Base-by-base conservation (phyloP, 257 asterid genomes). In the Solanum commersonii region DNA sequence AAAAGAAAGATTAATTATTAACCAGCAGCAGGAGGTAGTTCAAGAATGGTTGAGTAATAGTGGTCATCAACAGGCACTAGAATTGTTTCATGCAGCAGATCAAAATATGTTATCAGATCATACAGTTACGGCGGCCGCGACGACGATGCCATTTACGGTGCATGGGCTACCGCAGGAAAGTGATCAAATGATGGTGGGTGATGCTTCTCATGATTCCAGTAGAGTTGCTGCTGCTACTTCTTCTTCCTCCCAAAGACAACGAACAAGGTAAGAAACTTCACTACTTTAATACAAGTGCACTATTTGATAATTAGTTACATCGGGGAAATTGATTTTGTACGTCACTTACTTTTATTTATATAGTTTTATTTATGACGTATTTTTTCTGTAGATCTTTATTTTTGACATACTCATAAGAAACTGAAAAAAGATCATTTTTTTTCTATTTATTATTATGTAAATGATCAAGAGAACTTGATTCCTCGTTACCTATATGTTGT, bases 231-330 rank as follows among this genome's bases (percentile, higher is more conserved):
- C 3, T 34, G 27, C 83, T 76, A 5, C 63, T 78, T 35, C 94
- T 76, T 87, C 95, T 6, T 83, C 94, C 12, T 84, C 93, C 1
- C 92, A 86, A 14, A 91, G 91, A 68, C 93, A 25, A 13, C 88
- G 96, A 85, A 91, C 89, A 91, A 94, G 98, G 99, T 95, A 91
- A 89, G 90, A 78, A 92, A 81, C 67, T 91, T 88, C 87, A 16
- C 25, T 84, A 46, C n/a, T 67, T 2, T 63, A 63, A 23, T 22
- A 22, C 13, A 22, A 63, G 31, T 63, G 13, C 6, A 60, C 70
- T 60, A 5, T 60, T 9, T 59, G 25, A 7, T 59, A 8, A 60
- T 31, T 70, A 6, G n/a, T 31, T 15, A 70, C 23, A 16, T 31
- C 8, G 33, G 29, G 7, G 2, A 10, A 23, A 63, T n/a, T 63